Percentiles rank a stretch among this genome's conserved stretches.
These are phyloP conservation scores for Ustilago tritici DNA, from an alignment of 1,284 basidiomycete species.

Conservation along the genomic window DNA sequence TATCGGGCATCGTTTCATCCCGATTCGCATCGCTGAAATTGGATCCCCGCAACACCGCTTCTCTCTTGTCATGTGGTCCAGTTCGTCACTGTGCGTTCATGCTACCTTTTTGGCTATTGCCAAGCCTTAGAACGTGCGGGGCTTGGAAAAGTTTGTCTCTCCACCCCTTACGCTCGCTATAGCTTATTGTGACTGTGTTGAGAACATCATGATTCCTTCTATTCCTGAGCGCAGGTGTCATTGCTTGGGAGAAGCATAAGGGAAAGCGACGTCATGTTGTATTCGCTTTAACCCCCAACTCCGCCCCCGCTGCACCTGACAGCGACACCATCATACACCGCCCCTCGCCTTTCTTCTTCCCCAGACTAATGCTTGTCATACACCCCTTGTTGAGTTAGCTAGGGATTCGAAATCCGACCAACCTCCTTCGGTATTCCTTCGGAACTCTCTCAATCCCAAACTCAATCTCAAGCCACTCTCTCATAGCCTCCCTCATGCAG, in stretches of 20 bases:
- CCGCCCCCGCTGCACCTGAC: neutral
- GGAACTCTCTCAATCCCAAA: neutral
- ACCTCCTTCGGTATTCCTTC: neutral
- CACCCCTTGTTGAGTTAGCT: too few relatives aligned
- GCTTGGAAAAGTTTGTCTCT: too few relatives aligned
- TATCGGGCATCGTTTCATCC: neutral
- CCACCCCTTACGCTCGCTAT: too few relatives aligned
- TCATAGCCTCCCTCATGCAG: neutral
- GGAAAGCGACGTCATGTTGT: constrained; percentile 1
- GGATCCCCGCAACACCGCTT: neutral
- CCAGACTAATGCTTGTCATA: neutral
- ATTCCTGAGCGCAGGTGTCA: neutral
- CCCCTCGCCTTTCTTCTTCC: neutral
- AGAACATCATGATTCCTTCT: too few relatives aligned
- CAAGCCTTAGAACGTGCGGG: too few relatives aligned
- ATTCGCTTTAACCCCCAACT: neutral
- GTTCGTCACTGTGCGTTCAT: too few relatives aligned
- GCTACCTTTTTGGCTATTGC: too few relatives aligned
- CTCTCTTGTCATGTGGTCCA: neutral
- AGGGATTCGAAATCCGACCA: too few relatives aligned
- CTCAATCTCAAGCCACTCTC: too few relatives aligned
- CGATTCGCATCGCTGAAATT: neutral
- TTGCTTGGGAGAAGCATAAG: neutral
- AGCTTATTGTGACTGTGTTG: too few relatives aligned
- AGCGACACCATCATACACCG: neutral